Conservation (phyloP, 345 rosid species). For the Bruguiera sexangula region DNA sequence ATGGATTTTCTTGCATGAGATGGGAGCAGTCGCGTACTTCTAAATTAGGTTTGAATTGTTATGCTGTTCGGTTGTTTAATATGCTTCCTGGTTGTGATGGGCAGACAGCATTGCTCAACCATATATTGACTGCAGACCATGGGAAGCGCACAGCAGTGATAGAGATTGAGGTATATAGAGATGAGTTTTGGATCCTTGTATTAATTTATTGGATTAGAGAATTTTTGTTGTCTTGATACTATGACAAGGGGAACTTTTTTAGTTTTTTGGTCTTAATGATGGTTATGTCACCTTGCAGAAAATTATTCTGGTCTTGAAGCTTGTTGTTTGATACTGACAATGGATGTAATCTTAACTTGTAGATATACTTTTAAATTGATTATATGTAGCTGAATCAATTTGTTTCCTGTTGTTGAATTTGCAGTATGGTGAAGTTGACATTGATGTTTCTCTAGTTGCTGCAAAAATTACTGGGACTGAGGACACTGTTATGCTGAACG, state of each 20-base stretch:
- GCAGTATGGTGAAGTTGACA: slow-evolving; percentile 72
- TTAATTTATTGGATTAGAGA: too few relatives aligned
- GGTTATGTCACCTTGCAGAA: neutral
- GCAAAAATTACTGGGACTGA: slow-evolving; percentile 80
- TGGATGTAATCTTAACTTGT: too few relatives aligned
- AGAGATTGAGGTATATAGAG: slow-evolving; percentile 76
- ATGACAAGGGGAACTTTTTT: too few relatives aligned
- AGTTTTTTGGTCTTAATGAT: too few relatives aligned
- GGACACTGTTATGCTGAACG: slow-evolving; percentile 88
- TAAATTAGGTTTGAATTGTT: neutral
- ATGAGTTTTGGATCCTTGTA: neutral
- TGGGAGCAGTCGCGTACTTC: neutral
- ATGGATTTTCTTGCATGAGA: neutral
- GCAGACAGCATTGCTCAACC: slow-evolving; percentile 90
- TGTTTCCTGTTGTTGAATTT: too few relatives aligned
- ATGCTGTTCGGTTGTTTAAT: neutral
- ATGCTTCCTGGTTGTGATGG: slow-evolving; percentile 16
- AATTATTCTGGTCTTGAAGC: neutral
- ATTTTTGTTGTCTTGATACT: too few relatives aligned
- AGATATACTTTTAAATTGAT: too few relatives aligned
- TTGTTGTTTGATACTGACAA: too few relatives aligned
- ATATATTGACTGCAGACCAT: slow-evolving; percentile 88
- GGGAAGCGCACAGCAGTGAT: slow-evolving; percentile 95
- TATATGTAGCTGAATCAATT: too few relatives aligned
- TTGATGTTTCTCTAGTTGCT: slow-evolving; percentile 33